Evolutionary conservation across 371 early-diverging fungal genomes (phyloP).

Genomic region (Entomophthora muscae): DNA sequence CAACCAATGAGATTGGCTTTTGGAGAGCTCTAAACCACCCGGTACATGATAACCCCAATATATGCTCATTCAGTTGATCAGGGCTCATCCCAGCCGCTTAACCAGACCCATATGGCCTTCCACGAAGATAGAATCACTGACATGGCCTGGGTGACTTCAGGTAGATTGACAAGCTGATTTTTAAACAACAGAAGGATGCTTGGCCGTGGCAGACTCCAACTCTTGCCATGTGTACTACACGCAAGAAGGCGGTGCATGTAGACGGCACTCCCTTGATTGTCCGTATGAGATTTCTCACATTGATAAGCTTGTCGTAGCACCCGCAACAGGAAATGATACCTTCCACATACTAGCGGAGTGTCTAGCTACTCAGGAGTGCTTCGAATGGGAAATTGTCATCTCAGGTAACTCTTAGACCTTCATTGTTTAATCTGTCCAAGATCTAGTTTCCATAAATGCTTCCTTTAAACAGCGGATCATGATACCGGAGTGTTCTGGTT

Average conservation of each 20-base stretch:
- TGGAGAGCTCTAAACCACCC: not conserved
- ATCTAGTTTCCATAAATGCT: too few species aligned
- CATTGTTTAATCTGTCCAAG: too few species aligned
- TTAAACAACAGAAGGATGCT: too few species aligned
- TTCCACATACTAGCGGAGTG: not conserved
- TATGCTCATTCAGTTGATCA: too few species aligned
- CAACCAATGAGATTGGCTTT: not conserved
- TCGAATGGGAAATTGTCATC: not conserved
- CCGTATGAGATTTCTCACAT: not conserved
- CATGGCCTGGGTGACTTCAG: not conserved
- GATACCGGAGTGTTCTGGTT: not conserved
- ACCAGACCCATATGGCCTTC: not conserved
- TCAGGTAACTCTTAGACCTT: too few species aligned
- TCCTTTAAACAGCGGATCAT: not conserved
- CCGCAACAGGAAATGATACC: not conserved
- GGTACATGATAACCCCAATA: too few species aligned
- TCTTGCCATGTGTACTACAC: not conserved
- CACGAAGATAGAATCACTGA: not conserved
- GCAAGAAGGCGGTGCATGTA: not conserved
- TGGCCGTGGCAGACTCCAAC: not conserved
- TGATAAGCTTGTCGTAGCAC: not conserved
- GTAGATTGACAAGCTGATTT: too few species aligned
- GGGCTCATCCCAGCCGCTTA: not conserved
- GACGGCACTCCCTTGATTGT: not conserved
- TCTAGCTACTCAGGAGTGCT: not conserved